Conservation (phyloP, 495 filamentous ascomycete species). For the Podospora comata region DNA sequence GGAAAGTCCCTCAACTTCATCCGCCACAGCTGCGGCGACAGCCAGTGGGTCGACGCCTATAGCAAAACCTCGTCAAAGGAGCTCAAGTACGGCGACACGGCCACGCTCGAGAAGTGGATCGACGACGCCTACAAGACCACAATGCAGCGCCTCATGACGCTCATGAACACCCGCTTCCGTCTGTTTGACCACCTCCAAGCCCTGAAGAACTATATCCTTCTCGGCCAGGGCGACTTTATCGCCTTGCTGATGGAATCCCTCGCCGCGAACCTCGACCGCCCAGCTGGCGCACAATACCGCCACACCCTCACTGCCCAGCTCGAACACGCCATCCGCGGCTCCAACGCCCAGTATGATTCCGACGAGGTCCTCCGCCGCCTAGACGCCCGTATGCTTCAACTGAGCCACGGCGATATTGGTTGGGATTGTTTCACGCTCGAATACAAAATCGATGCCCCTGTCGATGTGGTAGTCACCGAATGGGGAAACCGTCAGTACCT, state of each 20-base stretch:
- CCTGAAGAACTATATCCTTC: conserved; percentile 88
- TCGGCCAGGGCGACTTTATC: conserved; percentile 97
- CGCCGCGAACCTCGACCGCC: conserved; percentile 85
- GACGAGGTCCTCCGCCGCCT: conserved; percentile 89
- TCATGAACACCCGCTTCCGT: conserved; percentile 92
- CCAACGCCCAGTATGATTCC: conserved; percentile 93
- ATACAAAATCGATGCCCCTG: conserved; percentile 96
- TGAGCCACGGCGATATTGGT: conserved; percentile 93
- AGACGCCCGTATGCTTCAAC: conserved; percentile 93
- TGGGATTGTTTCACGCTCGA: conserved; percentile 99
- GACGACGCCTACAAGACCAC: conserved; percentile 97
- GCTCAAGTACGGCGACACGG: conserved; percentile 89
- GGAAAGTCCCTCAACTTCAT: conserved; percentile 99
- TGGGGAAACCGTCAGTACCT: conserved; percentile 95
- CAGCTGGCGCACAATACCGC: conserved; percentile 90
- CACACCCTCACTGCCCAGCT: conserved; percentile 95
- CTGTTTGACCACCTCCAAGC: conserved; percentile 89
- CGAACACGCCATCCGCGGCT: conserved; percentile 94
- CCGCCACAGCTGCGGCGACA: conserved; percentile 87
- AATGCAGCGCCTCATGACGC: conserved; percentile 88
- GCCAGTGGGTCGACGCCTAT: conserved; percentile 92
- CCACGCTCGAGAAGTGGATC: conserved; percentile 84
- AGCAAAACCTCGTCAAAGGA: conserved; percentile 93
- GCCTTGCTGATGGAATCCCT: conserved; percentile 96
- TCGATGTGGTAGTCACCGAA: conserved; percentile 95